These are phyloP conservation scores for Mycena rebaudengoi DNA, from an alignment of 768 basidiomycete genomes.

Conservation along the genomic window DNA sequence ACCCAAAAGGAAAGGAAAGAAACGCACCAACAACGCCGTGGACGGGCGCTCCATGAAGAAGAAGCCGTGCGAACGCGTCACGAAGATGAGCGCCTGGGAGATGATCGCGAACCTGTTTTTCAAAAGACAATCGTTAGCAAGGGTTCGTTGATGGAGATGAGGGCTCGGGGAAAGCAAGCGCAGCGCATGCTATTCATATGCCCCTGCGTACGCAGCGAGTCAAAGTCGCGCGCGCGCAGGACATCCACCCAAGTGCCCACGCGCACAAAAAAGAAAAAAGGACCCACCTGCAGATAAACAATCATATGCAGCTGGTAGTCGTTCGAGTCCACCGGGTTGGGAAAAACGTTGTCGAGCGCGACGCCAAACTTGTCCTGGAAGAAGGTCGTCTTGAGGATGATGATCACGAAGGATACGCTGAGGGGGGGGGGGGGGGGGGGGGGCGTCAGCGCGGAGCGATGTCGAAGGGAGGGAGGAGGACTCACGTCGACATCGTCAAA, in stretches of 20 bases:
- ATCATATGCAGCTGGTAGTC: slow-evolving; percentile 87
- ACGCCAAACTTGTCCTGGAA: slow-evolving; percentile 91
- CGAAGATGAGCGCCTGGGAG: slow-evolving; percentile 97
- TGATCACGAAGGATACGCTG: slow-evolving; percentile 80
- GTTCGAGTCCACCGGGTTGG: slow-evolving; percentile 59
- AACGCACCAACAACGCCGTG: slow-evolving; percentile 84
- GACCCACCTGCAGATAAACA: slow-evolving; percentile 96
- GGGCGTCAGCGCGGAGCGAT: not conserved
- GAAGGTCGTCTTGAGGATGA: slow-evolving; percentile 88
- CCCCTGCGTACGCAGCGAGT: too few species aligned
- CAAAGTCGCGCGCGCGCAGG: too few species aligned
- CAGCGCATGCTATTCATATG: too few species aligned
- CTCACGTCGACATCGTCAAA: slow-evolving; percentile 90
- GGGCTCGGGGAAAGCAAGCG: too few species aligned
- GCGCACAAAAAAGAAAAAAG: too few species aligned
- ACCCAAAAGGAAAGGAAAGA: too few species aligned
- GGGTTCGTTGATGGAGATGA: too few species aligned
- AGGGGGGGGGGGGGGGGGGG: too few species aligned
- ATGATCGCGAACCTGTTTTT: slow-evolving; percentile 99
- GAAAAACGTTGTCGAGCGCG: slow-evolving; percentile 48
- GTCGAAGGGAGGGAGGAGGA: slow-evolving; percentile 24
- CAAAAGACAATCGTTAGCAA: too few species aligned
- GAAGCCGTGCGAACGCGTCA: slow-evolving; percentile 93
- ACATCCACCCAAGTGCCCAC: too few species aligned
- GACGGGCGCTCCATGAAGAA: slow-evolving; percentile 99